Percentiles rank a stretch among this genome's conserved stretches.
These are phyloP conservation scores for Artemisia annua DNA, from an alignment of 129 eudicot genomes.

Conservation along the genomic window DNA sequence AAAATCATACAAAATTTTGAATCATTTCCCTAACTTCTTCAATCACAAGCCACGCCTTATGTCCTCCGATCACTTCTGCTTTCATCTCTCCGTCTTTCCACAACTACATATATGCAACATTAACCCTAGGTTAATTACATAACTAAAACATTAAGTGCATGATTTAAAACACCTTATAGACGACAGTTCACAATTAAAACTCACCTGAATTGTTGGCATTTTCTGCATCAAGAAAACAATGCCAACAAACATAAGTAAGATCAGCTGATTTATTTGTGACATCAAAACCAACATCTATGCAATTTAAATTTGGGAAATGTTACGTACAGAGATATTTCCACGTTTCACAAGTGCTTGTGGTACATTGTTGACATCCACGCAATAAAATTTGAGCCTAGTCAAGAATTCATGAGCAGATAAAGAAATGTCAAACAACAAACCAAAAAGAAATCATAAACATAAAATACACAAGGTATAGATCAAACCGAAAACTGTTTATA, in stretches of 20 bases:
- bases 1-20: conserved; percentile 45
- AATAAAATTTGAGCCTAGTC: conserved; percentile 64
- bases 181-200: conserved; percentile 14
- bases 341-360: conserved; percentile 92
- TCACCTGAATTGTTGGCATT: conserved; percentile 99
- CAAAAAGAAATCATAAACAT: background rate
- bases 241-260: background rate
- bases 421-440: background rate
- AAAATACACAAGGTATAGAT: background rate
- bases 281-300: background rate
- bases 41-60: conserved; percentile 95
- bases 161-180: background rate
- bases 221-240: conserved; percentile 48
- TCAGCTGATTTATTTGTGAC: background rate
- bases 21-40: conserved; percentile 97
- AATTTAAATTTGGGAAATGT: background rate
- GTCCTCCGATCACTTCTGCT: conserved; percentile 98
- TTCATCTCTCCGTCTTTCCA: conserved; percentile 99
- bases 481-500: background rate
- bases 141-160: background rate
- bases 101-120: conserved; percentile 45
- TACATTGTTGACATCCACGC: conserved; percentile 93
- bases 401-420: conserved; percentile 1
- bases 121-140: background rate
- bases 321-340: conserved; percentile 82